Evolutionary conservation across 2,329 filamentous ascomycete species (phyloP).

Genomic region (Neonectria hederae): DNA sequence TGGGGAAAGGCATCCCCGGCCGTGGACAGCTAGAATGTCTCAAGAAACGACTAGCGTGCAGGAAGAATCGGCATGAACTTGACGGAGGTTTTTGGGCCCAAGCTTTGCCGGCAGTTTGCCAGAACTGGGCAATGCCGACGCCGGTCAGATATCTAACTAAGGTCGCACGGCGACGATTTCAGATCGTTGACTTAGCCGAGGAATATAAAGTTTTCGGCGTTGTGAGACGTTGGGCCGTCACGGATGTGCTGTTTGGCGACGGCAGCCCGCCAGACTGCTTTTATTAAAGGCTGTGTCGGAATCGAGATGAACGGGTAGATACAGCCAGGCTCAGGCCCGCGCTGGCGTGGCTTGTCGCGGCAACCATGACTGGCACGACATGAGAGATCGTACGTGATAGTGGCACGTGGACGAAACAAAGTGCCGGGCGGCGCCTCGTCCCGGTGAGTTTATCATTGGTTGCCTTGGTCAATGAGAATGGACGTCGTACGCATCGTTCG

Average conservation of each 20-base stretch:
- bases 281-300: constrained; percentile 3
- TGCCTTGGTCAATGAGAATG: constrained; percentile 8
- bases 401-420: constrained; percentile 20
- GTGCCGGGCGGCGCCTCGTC: constrained; percentile 12
- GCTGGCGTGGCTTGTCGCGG: constrained; percentile 22
- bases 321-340: constrained; percentile 17
- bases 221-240: background rate
- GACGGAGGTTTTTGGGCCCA: constrained; percentile 25
- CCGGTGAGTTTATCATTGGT: background rate
- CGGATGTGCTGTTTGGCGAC: background rate
- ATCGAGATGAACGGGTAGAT: constrained; percentile 17
- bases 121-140: background rate
- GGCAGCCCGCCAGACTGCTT: constrained; percentile 2
- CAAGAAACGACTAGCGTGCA: constrained; percentile 41
- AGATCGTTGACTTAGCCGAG: constrained; percentile 3
- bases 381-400: constrained; percentile 25
- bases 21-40: constrained; percentile 41
- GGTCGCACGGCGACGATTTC: background rate
- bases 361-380: constrained; percentile 2
- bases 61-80: constrained; percentile 30
- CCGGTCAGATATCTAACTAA: background rate
- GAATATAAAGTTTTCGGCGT: background rate
- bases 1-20: constrained; percentile 30
- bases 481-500: constrained; percentile 15
- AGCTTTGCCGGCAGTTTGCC: constrained; percentile 31